Base-by-base conservation (phyloP, 164 flowering plant species). In the Brasenia schreberi region DNA sequence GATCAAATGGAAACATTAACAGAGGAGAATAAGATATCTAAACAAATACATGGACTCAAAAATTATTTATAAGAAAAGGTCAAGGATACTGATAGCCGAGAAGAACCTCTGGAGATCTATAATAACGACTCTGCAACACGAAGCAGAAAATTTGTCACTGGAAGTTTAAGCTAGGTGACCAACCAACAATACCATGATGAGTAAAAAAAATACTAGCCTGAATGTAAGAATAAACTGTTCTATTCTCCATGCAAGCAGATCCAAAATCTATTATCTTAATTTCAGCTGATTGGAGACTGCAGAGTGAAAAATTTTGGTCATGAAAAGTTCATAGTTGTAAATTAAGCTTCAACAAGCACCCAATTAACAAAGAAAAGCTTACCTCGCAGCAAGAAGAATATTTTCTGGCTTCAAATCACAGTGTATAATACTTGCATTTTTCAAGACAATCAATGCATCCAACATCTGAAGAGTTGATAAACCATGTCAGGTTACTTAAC, bases 341-440 rank as follows among this genome's bases (percentile, higher is more conserved):
- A 62, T 60, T 77, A 42, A 60, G 33, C 64, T 44, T 1, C 59
- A 44, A 17, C 5, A 66, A 56, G 39, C 39, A 18, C 18, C 42
- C 18, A 56, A 73, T 67, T 17, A 49, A 14, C 64, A 18, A 33
- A 69, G 42, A 63, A 62, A 45, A 74, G 67, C 76, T 61, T 52
- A 90, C 99, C 96, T 90, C 10, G 93, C 77, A 67, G 91, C 86
- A 18, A 95, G 72, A 75, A 95, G 99, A 79, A 95, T 95, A 74
- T 95, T 95, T 79, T 95, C 99, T 59, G 99, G 99, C 84, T 95
- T 95, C 79, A 95, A 77, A 87, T 95, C 99, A 83, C 99, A 95
- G 67, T 95, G 99, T 73, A 95, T 95, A 58, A 95, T 88, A 61
- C 89, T 90, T 74, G 96, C 98, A 66, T 88, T 95, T 82, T 90